Conservation (phyloP, 768 basidiomycete genomes). For the Psilocybe cyanescens region DNA sequence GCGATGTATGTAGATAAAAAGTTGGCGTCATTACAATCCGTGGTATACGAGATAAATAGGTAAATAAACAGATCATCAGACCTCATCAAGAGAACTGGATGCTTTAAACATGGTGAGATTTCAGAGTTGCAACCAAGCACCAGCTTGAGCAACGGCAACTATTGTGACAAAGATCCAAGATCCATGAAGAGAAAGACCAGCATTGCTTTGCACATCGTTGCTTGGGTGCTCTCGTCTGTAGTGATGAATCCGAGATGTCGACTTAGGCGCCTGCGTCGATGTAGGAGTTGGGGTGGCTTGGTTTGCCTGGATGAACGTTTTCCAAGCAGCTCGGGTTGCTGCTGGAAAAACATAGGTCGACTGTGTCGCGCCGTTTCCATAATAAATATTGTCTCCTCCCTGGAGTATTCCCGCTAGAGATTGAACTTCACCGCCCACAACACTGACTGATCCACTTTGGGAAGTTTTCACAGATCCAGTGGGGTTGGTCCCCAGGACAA, state of each 20-base stretch:
- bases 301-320: slow-evolving; percentile 40
- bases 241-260: not conserved
- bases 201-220: not conserved
- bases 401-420: slow-evolving; percentile 50
- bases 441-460: slow-evolving; percentile 29
- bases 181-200: not conserved
- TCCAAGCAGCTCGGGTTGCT: slow-evolving; percentile 61
- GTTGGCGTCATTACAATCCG: not conserved
- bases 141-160: not conserved
- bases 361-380: slow-evolving; percentile 51
- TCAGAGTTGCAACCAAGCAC: not conserved
- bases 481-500: slow-evolving; percentile 62
- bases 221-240: not conserved
- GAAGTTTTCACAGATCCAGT: slow-evolving; percentile 56
- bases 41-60: not conserved
- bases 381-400: slow-evolving; percentile 59
- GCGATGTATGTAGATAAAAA: not conserved
- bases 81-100: not conserved
- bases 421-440: slow-evolving; percentile 54
- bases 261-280: not conserved
- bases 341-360: slow-evolving; percentile 60
- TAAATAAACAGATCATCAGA: slow-evolving; percentile 2
- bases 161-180: not conserved
- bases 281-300: slow-evolving; percentile 8
- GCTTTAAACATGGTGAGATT: not conserved